phyloP scores from a whole-genome alignment of 352 stramenopile genomes.

The Globisporangium uncinulatum region DNA sequence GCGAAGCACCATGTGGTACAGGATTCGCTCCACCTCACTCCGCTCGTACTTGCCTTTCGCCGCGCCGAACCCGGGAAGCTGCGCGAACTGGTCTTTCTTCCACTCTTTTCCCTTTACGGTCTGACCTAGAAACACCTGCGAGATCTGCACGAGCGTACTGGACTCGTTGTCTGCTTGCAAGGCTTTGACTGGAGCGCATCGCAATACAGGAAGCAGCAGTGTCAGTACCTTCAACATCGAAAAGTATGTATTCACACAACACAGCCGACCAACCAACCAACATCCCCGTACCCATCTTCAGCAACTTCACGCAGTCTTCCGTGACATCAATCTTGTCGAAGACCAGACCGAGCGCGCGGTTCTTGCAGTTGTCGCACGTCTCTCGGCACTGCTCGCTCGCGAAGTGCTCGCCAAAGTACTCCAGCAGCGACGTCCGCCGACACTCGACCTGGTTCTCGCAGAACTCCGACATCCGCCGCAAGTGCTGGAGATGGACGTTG shows the following conservation, averaged over 20 bases:
- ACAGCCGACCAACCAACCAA: not conserved
- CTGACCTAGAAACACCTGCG: slow-evolving; percentile 65
- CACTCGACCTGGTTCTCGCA: slow-evolving; percentile 88
- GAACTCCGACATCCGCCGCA: slow-evolving; percentile 82
- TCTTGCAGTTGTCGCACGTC: slow-evolving; percentile 89
- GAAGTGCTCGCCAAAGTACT: slow-evolving; percentile 90
- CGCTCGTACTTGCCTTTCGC: slow-evolving; percentile 69
- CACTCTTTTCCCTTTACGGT: slow-evolving; percentile 62
- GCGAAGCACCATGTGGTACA: slow-evolving; percentile 86
- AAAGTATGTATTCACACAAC: not conserved
- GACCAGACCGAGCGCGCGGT: slow-evolving; percentile 48
- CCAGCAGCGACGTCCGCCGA: slow-evolving; percentile 69
- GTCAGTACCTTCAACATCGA: not conserved
- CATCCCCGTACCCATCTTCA: slow-evolving; percentile 50
- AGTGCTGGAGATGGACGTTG: slow-evolving; percentile 79
- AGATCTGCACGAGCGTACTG: slow-evolving; percentile 67
- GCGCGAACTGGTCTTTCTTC: slow-evolving; percentile 57
- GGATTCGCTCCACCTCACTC: slow-evolving; percentile 77
- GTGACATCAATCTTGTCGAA: slow-evolving; percentile 79
- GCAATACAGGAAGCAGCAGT: not conserved
- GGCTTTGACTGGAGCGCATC: slow-evolving; percentile 34
- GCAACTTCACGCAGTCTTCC: slow-evolving; percentile 52
- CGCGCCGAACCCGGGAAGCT: slow-evolving; percentile 54
- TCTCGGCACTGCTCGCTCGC: slow-evolving; percentile 55
- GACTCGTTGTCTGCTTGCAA: slow-evolving; percentile 56